Evolutionary conservation across 495 filamentous ascomycete species (phyloP).

Genomic region (Aspergillus sparsus): DNA sequence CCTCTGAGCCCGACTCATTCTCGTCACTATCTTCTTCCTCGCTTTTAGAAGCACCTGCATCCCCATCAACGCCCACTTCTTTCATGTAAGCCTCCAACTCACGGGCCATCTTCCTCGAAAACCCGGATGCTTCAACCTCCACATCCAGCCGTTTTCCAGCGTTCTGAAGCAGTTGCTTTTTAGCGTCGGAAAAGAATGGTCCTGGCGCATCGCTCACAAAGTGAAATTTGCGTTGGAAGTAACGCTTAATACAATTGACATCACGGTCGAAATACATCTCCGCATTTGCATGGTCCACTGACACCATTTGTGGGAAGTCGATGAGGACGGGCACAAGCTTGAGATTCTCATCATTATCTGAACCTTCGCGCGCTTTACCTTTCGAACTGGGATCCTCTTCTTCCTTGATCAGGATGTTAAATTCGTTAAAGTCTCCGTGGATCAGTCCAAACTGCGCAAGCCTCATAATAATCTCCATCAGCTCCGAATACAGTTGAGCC

Average conservation of each 20-base stretch:
- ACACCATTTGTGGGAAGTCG: conserved; percentile 98
- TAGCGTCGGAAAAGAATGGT: conserved; percentile 80
- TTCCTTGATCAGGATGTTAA: conserved; percentile 93
- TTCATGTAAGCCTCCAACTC: conserved; percentile 89
- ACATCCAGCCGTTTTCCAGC: conserved; percentile 74
- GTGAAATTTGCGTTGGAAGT: conserved; percentile 85
- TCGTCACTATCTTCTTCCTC: conserved; percentile 47
- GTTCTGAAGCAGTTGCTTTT: conserved; percentile 67
- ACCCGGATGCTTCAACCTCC: conserved; percentile 88
- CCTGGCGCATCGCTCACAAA: conserved; percentile 81
- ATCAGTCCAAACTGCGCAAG: conserved; percentile 89
- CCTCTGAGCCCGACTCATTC: conserved; percentile 38
- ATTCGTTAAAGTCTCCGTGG: conserved; percentile 99
- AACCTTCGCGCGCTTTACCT: conserved; percentile 34
- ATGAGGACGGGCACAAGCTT: conserved; percentile 71
- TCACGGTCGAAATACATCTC: conserved; percentile 96
- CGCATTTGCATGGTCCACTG: conserved; percentile 90
- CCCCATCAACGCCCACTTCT: conserved; percentile 62
- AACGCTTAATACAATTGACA: conserved; percentile 88
- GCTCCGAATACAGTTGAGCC: conserved; percentile 76
- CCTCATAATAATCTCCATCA: conserved; percentile 82
- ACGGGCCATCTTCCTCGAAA: conserved; percentile 92
- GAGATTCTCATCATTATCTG: conserved; percentile 40
- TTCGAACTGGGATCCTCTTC: conserved; percentile 46
- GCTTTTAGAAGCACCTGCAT: conserved; percentile 41